Conservation (phyloP, 2,329 filamentous ascomycete species). For the Salinomyces thailandicus region DNA sequence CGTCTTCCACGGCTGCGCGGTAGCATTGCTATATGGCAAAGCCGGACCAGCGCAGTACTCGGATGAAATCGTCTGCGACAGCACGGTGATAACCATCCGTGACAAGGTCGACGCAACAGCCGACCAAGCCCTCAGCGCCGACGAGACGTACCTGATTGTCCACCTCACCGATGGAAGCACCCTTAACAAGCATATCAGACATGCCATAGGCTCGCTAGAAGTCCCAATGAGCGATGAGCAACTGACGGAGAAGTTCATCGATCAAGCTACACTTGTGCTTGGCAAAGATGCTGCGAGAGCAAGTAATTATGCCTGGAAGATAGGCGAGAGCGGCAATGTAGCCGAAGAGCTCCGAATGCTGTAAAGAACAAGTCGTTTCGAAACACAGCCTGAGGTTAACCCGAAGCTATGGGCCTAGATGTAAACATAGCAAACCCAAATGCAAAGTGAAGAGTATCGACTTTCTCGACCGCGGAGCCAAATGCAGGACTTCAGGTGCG, state of each 20-base stretch:
- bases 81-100: conserved; percentile 33
- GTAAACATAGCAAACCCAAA: neutral
- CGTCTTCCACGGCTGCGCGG: conserved; percentile 44
- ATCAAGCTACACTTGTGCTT: conserved; percentile 36
- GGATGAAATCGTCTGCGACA: conserved; percentile 36
- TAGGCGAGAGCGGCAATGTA: conserved; percentile 14
- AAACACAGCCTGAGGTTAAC: too few relatives aligned
- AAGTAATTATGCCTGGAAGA: conserved; percentile 16
- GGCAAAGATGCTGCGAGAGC: conserved; percentile 23
- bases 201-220: conserved; percentile 42
- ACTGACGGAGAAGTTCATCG: conserved; percentile 40
- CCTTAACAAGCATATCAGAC: conserved; percentile 37
- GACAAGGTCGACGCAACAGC: conserved; percentile 36
- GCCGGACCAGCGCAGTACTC: conserved; percentile 43
- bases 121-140: conserved; percentile 31
- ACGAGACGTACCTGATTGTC: conserved; percentile 34
- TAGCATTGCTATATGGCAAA: conserved; percentile 42
- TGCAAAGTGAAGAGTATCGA: too few relatives aligned
- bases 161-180: conserved; percentile 28
- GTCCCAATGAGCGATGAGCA: conserved; percentile 38
- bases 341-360: conserved; percentile 3
- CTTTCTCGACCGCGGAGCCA: too few relatives aligned
- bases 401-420: too few relatives aligned
- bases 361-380: conserved; percentile 1
- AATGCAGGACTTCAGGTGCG: too few relatives aligned